phyloP scores from a whole-genome alignment of 495 filamentous ascomycete genomes.

The Daldinia vernicosa region DNA sequence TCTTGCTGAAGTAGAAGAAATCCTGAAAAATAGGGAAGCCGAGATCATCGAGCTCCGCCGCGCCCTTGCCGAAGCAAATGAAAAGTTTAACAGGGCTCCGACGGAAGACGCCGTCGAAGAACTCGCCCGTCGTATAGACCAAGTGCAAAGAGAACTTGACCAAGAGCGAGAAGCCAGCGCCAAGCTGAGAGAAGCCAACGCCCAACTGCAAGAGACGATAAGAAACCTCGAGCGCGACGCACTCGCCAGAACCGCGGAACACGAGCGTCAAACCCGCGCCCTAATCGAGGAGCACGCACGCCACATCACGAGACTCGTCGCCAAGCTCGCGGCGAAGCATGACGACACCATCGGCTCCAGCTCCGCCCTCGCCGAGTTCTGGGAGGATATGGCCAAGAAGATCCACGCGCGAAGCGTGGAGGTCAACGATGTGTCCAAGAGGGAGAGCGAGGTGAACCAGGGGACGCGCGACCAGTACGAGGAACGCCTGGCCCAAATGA shows the following conservation, averaged over 20 bases:
- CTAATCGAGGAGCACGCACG: not conserved
- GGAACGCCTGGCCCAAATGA: not conserved
- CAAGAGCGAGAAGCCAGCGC: too few species aligned
- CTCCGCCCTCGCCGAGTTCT: not conserved
- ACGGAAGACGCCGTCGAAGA: too few species aligned
- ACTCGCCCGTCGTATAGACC: too few species aligned
- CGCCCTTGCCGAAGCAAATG: not conserved
- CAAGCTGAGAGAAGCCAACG: not conserved
- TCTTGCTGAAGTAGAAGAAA: too few species aligned
- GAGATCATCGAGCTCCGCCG: too few species aligned
- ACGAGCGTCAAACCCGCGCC: not conserved
- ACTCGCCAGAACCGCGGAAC: not conserved
- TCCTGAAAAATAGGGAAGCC: too few species aligned
- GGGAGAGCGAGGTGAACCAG: not conserved
- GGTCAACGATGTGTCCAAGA: not conserved
- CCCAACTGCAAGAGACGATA: not conserved
- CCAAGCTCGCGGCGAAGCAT: not conserved
- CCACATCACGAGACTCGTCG: not conserved
- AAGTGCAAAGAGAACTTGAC: too few species aligned
- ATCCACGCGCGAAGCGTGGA: not conserved
- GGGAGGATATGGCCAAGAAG: not conserved
- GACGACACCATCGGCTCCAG: not conserved
- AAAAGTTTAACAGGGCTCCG: too few species aligned
- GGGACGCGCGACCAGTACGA: slow-evolving; percentile 1
- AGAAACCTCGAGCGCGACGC: not conserved